Evolutionary conservation across 2,329 filamentous ascomycete species (phyloP).

Genomic region (Geoglossum cookeanum): DNA sequence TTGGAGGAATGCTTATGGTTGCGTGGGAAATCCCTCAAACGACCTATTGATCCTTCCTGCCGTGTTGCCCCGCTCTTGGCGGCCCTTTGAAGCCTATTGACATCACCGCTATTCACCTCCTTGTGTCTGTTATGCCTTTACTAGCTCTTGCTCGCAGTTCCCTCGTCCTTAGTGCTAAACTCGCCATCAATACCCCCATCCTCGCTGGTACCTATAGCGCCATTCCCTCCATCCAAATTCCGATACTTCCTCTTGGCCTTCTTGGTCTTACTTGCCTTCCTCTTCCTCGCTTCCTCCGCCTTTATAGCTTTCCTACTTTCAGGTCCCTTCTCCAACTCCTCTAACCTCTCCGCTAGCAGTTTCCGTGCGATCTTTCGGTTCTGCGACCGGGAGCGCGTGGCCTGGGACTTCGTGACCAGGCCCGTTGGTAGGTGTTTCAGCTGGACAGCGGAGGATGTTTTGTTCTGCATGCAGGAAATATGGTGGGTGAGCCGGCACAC

Average conservation of each 20-base stretch:
- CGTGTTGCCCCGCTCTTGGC: not conserved
- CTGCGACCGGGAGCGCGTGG: conserved; percentile 66
- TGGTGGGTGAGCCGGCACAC: not conserved
- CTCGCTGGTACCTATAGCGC: conserved; percentile 2
- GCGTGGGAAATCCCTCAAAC: not conserved
- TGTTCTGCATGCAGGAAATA: conserved; percentile 39
- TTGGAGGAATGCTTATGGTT: not conserved
- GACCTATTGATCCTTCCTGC: not conserved
- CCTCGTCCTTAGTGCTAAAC: not conserved
- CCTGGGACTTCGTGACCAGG: conserved; percentile 85
- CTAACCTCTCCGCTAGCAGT: conserved; percentile 58
- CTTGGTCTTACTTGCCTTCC: conserved; percentile 57
- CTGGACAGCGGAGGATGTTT: conserved; percentile 89
- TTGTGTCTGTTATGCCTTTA: not conserved
- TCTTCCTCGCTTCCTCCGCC: conserved; percentile 41
- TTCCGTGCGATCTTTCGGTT: conserved; percentile 73
- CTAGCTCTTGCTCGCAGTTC: not conserved
- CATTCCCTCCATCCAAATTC: conserved; percentile 34
- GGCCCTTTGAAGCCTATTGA: not conserved
- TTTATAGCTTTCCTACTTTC: conserved; percentile 47
- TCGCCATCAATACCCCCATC: not conserved
- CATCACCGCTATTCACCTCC: not conserved
- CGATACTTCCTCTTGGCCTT: conserved; percentile 69
- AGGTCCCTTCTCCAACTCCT: conserved; percentile 53
- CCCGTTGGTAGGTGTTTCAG: conserved; percentile 79